Evolutionary conservation across 2,329 filamentous ascomycete genomes (phyloP).

Genomic region (Exophiala alcalophila): DNA sequence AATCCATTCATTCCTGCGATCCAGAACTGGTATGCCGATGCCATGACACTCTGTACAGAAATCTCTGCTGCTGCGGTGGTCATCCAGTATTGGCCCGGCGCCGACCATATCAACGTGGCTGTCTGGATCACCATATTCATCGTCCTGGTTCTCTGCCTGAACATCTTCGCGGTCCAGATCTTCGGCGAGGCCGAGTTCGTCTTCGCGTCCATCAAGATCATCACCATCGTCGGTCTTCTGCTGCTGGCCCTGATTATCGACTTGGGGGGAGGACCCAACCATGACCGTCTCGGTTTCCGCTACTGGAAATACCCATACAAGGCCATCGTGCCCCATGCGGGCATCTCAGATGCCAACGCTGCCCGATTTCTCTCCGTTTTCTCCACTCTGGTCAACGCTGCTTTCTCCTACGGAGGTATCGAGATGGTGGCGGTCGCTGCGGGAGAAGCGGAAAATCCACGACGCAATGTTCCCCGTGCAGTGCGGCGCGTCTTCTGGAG

Average conservation of each 20-base stretch:
- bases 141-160: conserved; percentile 33
- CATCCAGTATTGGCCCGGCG: conserved; percentile 45
- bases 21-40: conserved; percentile 45
- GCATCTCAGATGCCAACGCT: conserved; percentile 52
- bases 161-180: conserved; percentile 43
- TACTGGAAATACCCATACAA: conserved; percentile 55
- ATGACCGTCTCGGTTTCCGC: conserved; percentile 49
- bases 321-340: conserved; percentile 54
- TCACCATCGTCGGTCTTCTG: conserved; percentile 51
- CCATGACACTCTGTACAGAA: conserved; percentile 47
- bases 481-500: conserved; percentile 45
- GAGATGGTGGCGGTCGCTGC: conserved; percentile 49
- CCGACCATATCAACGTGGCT: conserved; percentile 33
- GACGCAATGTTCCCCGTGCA: conserved; percentile 39
- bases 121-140: conserved; percentile 49
- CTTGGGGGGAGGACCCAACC: conserved; percentile 47
- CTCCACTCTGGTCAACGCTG: conserved; percentile 34
- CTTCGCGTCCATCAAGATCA: conserved; percentile 51
- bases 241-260: conserved; percentile 49
- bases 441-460: conserved; percentile 47
- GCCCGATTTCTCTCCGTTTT: conserved; percentile 41
- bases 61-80: conserved; percentile 47
- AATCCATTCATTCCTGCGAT: too few relatives aligned
- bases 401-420: conserved; percentile 49
- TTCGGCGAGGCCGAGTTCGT: conserved; percentile 56